phyloP scores from a whole-genome alignment of 257 asterid genomes.

The Hygrophila difformis region DNA sequence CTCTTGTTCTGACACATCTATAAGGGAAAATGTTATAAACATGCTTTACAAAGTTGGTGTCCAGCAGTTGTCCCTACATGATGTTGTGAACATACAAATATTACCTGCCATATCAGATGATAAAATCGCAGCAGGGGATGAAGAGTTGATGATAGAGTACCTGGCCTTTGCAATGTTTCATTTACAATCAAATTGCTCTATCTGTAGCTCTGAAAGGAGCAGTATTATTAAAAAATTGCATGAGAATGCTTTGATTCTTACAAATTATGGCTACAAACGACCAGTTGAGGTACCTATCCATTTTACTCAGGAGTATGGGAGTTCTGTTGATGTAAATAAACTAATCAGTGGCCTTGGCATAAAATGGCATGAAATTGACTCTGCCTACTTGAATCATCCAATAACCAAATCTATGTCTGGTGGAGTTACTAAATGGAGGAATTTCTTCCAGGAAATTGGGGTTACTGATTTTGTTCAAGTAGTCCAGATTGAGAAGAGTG shows the following conservation, averaged over 20 bases:
- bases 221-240: slow-evolving; percentile 45
- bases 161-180: slow-evolving; percentile 82
- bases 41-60: slow-evolving; percentile 83
- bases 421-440: slow-evolving; percentile 76
- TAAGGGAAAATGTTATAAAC: slow-evolving; percentile 46
- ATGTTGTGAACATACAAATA: slow-evolving; percentile 69
- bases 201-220: slow-evolving; percentile 54
- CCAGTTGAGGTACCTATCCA: slow-evolving; percentile 63
- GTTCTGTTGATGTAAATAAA: slow-evolving; percentile 48
- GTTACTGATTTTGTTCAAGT: slow-evolving; percentile 77
- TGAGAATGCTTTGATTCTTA: slow-evolving; percentile 50
- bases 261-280: slow-evolving; percentile 69
- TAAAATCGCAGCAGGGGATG: slow-evolving; percentile 28
- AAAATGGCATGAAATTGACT: slow-evolving; percentile 66
- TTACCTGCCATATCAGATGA: slow-evolving; percentile 59
- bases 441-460: slow-evolving; percentile 67
- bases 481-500: slow-evolving; percentile 50
- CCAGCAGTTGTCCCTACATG: slow-evolving; percentile 83
- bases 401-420: slow-evolving; percentile 50
- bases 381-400: slow-evolving; percentile 58
- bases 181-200: slow-evolving; percentile 61
- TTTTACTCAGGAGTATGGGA: slow-evolving; percentile 55
- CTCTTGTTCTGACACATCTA: slow-evolving; percentile 33
- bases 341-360: slow-evolving; percentile 48
- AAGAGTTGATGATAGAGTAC: slow-evolving; percentile 70